A percentile compares a stretch with the other conserved stretches of the same genome.
Conservation (phyloP, 176 grass and related monocot species). For the Puya raimondii region DNA sequence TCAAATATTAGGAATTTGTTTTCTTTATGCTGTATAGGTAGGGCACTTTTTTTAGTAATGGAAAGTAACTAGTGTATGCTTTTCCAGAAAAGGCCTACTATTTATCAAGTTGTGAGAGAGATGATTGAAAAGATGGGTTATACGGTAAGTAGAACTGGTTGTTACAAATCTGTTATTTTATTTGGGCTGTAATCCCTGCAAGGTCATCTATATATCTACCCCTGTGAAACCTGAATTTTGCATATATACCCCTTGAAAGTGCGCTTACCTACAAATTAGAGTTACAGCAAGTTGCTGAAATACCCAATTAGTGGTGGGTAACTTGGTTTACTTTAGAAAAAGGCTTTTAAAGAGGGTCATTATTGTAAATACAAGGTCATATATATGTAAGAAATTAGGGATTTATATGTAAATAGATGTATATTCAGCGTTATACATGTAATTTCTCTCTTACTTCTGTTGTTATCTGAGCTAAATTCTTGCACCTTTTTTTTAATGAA, state of each 20-base stretch:
- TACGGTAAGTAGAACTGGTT: constrained; percentile 35
- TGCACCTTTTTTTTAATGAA: not conserved
- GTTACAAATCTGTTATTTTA: not conserved
- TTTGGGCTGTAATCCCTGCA: not conserved
- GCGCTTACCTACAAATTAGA: not conserved
- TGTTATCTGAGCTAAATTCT: too few relatives aligned
- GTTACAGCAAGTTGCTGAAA: not conserved
- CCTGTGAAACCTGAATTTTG: not conserved
- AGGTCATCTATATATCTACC: not conserved
- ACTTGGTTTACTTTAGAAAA: too few relatives aligned
- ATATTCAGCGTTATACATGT: too few relatives aligned
- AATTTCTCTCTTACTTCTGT: too few relatives aligned
- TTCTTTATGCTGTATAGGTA: not conserved
- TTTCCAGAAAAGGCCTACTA: constrained; percentile 64
- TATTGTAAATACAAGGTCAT: too few relatives aligned
- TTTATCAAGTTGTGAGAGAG: constrained; percentile 87
- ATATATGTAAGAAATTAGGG: too few relatives aligned
- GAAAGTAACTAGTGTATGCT: not conserved
- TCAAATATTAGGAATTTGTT: not conserved
- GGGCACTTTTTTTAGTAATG: not conserved
- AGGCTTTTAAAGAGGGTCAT: too few relatives aligned
- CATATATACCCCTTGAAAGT: too few relatives aligned
- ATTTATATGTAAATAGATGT: too few relatives aligned
- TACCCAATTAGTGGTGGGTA: too few relatives aligned
- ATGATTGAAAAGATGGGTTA: constrained; percentile 87